Conservation (phyloP, 306 rosid genomes). For the Amphicarpaea edgeworthii region DNA sequence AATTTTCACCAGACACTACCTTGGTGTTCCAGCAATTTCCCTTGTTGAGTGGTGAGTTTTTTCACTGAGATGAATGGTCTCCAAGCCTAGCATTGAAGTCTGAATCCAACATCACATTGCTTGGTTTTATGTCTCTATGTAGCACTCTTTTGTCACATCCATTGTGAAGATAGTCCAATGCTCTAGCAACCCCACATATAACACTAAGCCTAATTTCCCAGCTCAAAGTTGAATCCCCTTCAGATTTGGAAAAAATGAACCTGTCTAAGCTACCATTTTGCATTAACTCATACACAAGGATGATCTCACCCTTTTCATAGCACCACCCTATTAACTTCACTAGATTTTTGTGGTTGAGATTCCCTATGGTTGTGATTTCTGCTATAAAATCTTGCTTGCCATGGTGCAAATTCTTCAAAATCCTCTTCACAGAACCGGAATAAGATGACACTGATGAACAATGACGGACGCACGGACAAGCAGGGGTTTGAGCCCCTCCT, state of each 20-base stretch:
- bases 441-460: too few species aligned
- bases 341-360: slow-evolving; percentile 11
- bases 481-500: too few species aligned
- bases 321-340: slow-evolving; percentile 23
- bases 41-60: slow-evolving; percentile 32
- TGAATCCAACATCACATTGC: slow-evolving; percentile 27
- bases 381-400: slow-evolving; percentile 13
- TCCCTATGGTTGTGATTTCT: slow-evolving; percentile 27
- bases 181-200: not conserved
- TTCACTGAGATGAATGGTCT: slow-evolving; percentile 2
- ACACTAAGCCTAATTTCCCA: slow-evolving; percentile 11
- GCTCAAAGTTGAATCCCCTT: not conserved
- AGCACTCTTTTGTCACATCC: slow-evolving; percentile 24
- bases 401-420: not conserved
- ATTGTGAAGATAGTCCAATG: slow-evolving; percentile 13
- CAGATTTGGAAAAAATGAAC: not conserved
- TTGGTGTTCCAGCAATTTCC: slow-evolving; percentile 25
- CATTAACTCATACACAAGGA: slow-evolving; percentile 30
- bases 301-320: slow-evolving; percentile 20
- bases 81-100: slow-evolving; percentile 31
- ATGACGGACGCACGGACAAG: too few species aligned
- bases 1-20: too few species aligned
- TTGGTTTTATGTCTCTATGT: slow-evolving; percentile 31
- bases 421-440: slow-evolving; percentile 35
- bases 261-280: slow-evolving; percentile 27